Evolutionary conservation across 352 stramenopile genomes (phyloP), one percentile per base, ranked within the genome.

Genomic region (Globisporangium spinosum): DNA sequence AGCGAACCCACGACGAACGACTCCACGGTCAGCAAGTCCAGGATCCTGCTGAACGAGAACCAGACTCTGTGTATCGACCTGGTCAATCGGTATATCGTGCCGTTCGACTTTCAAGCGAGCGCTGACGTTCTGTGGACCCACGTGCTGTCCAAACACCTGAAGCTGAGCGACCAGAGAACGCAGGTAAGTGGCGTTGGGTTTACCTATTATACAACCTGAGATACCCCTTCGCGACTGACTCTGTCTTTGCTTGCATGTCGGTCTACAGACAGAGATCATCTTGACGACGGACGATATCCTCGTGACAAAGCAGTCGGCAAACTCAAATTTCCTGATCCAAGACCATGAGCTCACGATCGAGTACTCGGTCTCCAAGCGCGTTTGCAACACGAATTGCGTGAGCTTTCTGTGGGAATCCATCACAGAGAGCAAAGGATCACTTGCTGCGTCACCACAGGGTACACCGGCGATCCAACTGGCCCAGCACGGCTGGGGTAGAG

Each of bases 21-120:
- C 9, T 29, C 49, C 49, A 29, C 49, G 10, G 8, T 29, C 22
- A 57, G 22, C 25, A 68, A 71, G 23, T 73, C 74, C 62, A 72
- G 73, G 35, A 40, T 77, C 20, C 64, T 76, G 49, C 69, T 73
- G 58, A 79, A 71, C 38, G 73, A 77, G 67, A 75, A 78, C 45
- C 76, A 77, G 55, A 67, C 64, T 49, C 71, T 81, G 56, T 72
- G 70, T 10, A 76, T 79, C 47, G 65, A 76, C 49, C 67, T 73
- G 54, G 64, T 64, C 3, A 56, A 63, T 3, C 43, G 58, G 6
- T 63, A 63, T 13, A 29, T 55, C 10, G 13, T 63, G 12, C 58
- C 60, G 25, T 65, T 65, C 29, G 60, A 65, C 25, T 65, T 58
- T 22, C 7, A 32, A 45, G 60, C 43, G 2, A 54, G 77, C 15